Conservation (phyloP, 495 filamentous ascomycete species). For the Xylaria acuta region DNA sequence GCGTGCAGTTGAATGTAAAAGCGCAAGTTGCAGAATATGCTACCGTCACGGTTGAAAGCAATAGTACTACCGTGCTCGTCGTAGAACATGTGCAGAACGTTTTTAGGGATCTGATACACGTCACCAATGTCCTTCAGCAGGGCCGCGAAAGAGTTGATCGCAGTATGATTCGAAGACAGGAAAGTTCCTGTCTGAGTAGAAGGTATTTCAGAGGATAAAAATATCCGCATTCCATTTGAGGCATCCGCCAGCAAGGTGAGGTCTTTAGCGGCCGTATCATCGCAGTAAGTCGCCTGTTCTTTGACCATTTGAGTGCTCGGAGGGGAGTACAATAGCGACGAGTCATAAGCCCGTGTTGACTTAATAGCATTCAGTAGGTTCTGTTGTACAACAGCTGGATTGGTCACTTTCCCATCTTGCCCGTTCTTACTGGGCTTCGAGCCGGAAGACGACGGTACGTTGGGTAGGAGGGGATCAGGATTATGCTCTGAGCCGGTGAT, state of each 20-base stretch:
- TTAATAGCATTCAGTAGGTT: conserved; percentile 83
- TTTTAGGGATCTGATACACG: conserved; percentile 69
- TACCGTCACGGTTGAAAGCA: conserved; percentile 87
- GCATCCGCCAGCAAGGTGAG: conserved; percentile 75
- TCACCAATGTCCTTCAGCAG: conserved; percentile 72
- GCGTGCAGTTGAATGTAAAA: conserved; percentile 85
- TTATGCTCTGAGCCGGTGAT: conserved; percentile 42
- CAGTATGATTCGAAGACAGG: conserved; percentile 63
- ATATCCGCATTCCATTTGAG: conserved; percentile 73
- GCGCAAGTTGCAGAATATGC: conserved; percentile 90
- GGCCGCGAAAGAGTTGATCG: conserved; percentile 73
- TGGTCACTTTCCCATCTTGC: conserved; percentile 57
- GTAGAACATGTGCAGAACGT: conserved; percentile 82
- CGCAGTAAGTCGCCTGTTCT: conserved; percentile 89
- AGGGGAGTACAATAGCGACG: conserved; percentile 69
- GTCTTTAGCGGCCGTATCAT: conserved; percentile 79
- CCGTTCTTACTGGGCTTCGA: conserved; percentile 30
- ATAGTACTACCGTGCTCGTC: conserved; percentile 81
- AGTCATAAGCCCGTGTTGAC: conserved; percentile 80
- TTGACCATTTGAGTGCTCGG: conserved; percentile 76
- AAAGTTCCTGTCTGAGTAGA: conserved; percentile 59
- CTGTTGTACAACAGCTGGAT: conserved; percentile 60
- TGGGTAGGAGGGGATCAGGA: conserved; percentile 30
- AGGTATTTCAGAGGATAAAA: conserved; percentile 63
- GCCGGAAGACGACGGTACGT: conserved; percentile 29